Conservation (phyloP, 495 filamentous ascomycete genomes). For the Parachaetomium inaequale region DNA sequence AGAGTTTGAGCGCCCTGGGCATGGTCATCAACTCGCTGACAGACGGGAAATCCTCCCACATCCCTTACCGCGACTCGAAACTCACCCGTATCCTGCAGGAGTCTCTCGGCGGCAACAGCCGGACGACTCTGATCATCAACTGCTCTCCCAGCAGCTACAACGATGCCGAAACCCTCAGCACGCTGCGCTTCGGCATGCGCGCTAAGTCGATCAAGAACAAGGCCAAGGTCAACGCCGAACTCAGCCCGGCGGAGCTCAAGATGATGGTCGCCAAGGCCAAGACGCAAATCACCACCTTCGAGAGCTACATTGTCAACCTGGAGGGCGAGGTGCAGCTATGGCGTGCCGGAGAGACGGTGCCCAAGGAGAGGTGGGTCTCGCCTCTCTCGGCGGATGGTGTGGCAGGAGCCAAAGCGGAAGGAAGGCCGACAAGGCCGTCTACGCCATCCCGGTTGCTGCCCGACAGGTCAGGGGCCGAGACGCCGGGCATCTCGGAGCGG, state of each 20-base stretch:
- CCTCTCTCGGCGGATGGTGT: constrained; percentile 61
- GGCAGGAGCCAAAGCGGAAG: constrained; percentile 54
- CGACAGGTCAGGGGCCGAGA: constrained; percentile 75
- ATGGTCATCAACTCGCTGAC: constrained; percentile 99
- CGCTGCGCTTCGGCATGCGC: constrained; percentile 90
- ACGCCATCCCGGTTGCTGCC: constrained; percentile 77
- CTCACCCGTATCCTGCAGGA: constrained; percentile 96
- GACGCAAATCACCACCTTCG: constrained; percentile 80
- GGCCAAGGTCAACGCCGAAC: constrained; percentile 97
- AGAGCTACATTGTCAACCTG: constrained; percentile 76
- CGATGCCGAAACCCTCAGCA: constrained; percentile 90
- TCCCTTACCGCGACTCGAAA: constrained; percentile 97
- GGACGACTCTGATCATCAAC: constrained; percentile 96
- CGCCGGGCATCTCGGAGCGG: constrained; percentile 62
- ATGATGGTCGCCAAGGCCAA: constrained; percentile 86
- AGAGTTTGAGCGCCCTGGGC: constrained; percentile 92
- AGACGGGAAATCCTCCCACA: constrained; percentile 95
- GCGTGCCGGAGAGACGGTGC: constrained; percentile 83
- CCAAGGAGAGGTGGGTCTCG: constrained; percentile 66
- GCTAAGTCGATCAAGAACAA: constrained; percentile 99
- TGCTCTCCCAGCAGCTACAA: constrained; percentile 98
- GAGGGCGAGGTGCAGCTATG: constrained; percentile 82
- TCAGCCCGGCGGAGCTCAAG: constrained; percentile 94
- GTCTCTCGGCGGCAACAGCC: constrained; percentile 91
- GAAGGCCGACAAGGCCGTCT: constrained; percentile 61